A percentile compares a stretch with the other conserved stretches of the same genome.
phyloP scores from a whole-genome alignment of 140 eudicot genomes.

The Ambrosia hybrid region DNA sequence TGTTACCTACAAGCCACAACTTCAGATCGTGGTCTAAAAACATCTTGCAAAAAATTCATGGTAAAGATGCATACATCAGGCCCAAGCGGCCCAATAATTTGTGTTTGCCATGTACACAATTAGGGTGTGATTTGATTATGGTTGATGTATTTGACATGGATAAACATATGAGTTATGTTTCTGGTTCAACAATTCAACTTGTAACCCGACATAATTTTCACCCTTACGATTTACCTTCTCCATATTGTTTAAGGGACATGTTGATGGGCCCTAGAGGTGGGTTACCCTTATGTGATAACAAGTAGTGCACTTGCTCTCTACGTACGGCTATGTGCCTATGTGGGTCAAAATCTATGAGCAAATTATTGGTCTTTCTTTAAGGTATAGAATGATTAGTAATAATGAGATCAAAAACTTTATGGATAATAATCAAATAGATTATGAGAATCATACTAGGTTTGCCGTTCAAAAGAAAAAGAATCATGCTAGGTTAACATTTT shows the following conservation, averaged over 20 bases:
- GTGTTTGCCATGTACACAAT: no score
- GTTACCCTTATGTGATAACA: background rate
- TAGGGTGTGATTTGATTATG: no score
- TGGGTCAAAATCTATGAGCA: background rate
- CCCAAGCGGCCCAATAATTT: no score
- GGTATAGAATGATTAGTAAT: slow-evolving; percentile 11
- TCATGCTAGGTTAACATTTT: background rate
- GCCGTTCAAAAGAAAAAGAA: no score
- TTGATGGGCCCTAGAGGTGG: background rate
- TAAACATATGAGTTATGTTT: no score
- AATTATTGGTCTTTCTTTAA: background rate
- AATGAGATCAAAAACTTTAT: slow-evolving; percentile 8
- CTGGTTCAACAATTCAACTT: no score
- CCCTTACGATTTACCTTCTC: background rate
- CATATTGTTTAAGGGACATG: background rate
- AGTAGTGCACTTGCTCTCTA: background rate
- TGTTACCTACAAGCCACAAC: no score
- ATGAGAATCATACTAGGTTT: background rate
- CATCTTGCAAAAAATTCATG: no score
- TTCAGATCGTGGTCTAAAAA: no score
- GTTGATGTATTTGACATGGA: no score
- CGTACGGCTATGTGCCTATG: background rate
- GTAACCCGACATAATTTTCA: no score
- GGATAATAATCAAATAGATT: background rate
- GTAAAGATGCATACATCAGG: no score